A percentile compares a stretch with the other conserved stretches of the same genome.
Conservation (phyloP, 441 rosid genomes). For the Pelargonium myrrhifolium region DNA sequence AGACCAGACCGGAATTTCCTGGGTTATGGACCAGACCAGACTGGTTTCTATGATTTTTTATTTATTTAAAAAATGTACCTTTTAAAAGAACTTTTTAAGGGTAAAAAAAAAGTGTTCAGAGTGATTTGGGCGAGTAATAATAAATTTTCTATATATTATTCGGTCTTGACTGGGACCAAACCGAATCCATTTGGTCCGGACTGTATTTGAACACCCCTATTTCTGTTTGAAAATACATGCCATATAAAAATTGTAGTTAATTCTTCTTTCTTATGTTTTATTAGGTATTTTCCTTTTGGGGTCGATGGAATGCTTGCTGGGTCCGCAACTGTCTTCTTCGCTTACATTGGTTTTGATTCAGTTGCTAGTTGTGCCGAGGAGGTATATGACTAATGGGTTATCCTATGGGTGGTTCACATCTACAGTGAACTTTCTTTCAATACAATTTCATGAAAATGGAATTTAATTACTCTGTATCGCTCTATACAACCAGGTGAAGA, state of each 20-base stretch:
- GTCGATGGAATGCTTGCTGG: constrained; percentile 96
- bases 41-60: too few relatives aligned
- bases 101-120: too few relatives aligned
- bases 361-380: constrained; percentile 99
- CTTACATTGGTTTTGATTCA: constrained; percentile 91
- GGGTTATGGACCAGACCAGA: too few relatives aligned
- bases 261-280: background rate
- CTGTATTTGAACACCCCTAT: too few relatives aligned
- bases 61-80: too few relatives aligned
- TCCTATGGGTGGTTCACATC: background rate
- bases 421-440: background rate
- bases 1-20: too few relatives aligned
- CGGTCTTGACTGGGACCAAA: too few relatives aligned
- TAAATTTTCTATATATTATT: too few relatives aligned
- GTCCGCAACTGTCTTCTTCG: constrained; percentile 89
- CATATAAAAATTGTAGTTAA: constrained; percentile 6
- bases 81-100: too few relatives aligned
- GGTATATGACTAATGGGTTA: constrained; percentile 29
- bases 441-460: background rate
- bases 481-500: constrained; percentile 58
- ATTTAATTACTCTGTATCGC: constrained; percentile 11
- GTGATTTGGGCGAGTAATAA: too few relatives aligned
- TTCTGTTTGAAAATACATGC: constrained; percentile 12
- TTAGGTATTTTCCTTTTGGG: constrained; percentile 80
- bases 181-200: too few relatives aligned